Evolutionary conservation across 108 stramenopile species (phyloP).

Genomic region (Skeletonema costatum): DNA sequence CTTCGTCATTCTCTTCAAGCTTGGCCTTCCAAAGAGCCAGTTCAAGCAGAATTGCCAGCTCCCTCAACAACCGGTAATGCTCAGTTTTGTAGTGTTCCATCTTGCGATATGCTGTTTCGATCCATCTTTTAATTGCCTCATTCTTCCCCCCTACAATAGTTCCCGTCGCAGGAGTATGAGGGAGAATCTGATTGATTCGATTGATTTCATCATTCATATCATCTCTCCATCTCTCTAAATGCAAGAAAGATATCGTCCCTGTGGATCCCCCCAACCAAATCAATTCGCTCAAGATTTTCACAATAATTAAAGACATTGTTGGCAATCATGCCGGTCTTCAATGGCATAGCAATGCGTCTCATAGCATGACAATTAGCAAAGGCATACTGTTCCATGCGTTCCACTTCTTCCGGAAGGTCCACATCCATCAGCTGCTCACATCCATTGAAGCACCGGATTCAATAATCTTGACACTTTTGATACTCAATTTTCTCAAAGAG

Average conservation of each 20-base stretch:
- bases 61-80: not conserved
- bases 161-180: not conserved
- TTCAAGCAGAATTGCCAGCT: not conserved
- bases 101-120: not conserved
- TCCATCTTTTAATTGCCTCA: not conserved
- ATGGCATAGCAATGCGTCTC: slow-evolving; percentile 2
- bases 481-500: not conserved
- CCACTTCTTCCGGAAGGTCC: not conserved
- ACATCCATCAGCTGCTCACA: not conserved
- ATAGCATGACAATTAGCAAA: not conserved
- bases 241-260: not conserved
- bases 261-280: slow-evolving; percentile 1
- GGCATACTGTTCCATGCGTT: slow-evolving; percentile 2
- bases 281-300: not conserved
- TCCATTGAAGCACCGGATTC: not conserved
- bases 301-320: not conserved
- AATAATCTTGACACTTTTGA: not conserved
- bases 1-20: not conserved
- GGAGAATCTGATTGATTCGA: slow-evolving; percentile 6
- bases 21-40: not conserved
- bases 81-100: not conserved
- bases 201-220: slow-evolving; percentile 6
- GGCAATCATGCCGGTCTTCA: not conserved
- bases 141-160: not conserved
- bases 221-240: slow-evolving; percentile 6